Evolutionary conservation across 2,329 filamentous ascomycete species (phyloP).

Genomic region (Alternaria metachromatica): DNA sequence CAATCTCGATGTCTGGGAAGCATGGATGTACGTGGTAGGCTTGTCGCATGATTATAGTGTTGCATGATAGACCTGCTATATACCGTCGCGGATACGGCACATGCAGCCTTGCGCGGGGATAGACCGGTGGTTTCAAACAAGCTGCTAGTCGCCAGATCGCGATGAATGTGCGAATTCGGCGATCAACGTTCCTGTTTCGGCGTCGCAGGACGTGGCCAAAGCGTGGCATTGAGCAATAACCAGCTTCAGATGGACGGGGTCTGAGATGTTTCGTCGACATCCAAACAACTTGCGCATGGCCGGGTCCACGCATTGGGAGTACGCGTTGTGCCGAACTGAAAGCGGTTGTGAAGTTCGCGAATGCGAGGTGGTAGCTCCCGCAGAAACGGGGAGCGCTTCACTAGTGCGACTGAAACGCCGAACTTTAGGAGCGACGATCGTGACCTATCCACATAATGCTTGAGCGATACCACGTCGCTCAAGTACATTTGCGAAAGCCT

Average conservation of each 20-base stretch:
- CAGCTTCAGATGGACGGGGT: background rate
- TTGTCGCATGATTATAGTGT: conserved; percentile 1
- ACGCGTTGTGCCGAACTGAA: background rate
- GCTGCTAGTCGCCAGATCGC: background rate
- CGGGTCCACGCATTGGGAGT: background rate
- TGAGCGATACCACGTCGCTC: background rate
- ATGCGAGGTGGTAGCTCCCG: background rate
- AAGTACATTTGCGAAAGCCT: background rate
- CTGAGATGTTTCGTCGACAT: background rate
- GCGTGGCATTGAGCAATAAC: background rate
- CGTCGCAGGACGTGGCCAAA: background rate
- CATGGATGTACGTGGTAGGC: conserved; percentile 10
- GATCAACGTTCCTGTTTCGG: conserved; percentile 1
- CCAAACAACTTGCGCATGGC: background rate
- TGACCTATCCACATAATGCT: background rate
- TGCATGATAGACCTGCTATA: background rate
- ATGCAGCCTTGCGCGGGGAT: background rate
- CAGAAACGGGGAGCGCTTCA: conserved; percentile 3
- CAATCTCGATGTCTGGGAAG: background rate
- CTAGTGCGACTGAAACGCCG: background rate
- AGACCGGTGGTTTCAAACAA: background rate
- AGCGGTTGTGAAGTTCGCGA: background rate
- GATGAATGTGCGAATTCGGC: background rate
- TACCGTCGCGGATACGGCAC: background rate
- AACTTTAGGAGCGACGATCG: background rate